Base-by-base conservation (phyloP, 2,329 filamentous ascomycete species). In the Aspergillus ruber region DNA sequence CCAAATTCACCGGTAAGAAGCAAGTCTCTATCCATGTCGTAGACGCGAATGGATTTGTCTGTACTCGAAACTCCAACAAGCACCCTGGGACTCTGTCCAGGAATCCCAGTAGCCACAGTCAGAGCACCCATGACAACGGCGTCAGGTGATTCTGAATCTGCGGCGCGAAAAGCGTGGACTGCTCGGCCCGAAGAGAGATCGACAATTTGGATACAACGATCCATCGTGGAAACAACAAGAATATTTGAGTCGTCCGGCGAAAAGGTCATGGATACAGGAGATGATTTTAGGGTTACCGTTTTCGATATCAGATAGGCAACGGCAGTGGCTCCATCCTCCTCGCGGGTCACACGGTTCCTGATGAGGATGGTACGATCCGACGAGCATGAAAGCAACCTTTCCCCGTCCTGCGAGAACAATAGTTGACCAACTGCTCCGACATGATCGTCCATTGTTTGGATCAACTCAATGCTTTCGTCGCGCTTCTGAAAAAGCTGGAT, bases 391-490 rank as follows among this genome's bases (percentile, higher is more conserved):
- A 97, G 77, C 40, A 97, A 72, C 52, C 78, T 84, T 36, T 76
- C 74, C 4, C 83, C 83, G 63, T 89, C 80, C 38, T 85, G 79
- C 2, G 86, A 81, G 49, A 94, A 89, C 7, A 90, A 76, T 23
- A 96, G 71, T 23, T 84, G 83, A 46, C 80, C 85, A 15, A 98
- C 90, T 53, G 88, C 87, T 18, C 90, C 88, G 25, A 90, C 83
- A 67, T 97, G 95, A 57, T 98, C 91, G 47, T 88, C 83, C 62
- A 97, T 80, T 0, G 93, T 98, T 66, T 98, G 93, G 44, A 95
- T 80, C 48, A 96, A 80, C 49, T 86, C 80, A 66, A 94, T 85
- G 2, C 69, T 70, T 2, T 81, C 78, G 10, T 69, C 73, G 1
- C 71, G 70, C 20, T 76, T 75, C 50, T 81, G 77, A 63, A 96